Evolutionary conservation across 2,329 filamentous ascomycete species (phyloP), one percentile per base, ranked within the genome.

Genomic region (Tolypocladium ovalisporum): DNA sequence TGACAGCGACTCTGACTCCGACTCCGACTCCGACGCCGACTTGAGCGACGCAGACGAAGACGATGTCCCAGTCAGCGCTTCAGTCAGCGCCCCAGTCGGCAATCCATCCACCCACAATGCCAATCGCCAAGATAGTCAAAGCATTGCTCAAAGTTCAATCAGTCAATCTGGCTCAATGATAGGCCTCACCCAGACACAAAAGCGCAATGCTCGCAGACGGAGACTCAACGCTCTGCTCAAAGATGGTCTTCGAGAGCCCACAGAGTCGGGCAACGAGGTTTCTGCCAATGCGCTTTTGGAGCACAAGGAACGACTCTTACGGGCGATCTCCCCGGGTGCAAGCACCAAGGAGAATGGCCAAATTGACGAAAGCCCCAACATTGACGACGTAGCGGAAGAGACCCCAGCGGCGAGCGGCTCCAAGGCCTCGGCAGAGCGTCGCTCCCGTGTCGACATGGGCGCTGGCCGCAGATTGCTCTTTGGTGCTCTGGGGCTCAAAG

Each of bases 401-500:
- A 42, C 55, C 2, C 29, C 56, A 9, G 22, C 32, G 15, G 54
- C 47, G 4, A 54, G 42, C 24, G 34, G 22, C 36, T n/a, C 40
- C 17, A 9, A 40, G 29, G 57, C 51, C 27, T 22, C 55, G 10
- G 53, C 24, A 35, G 22, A 37, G 42, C 42, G 34, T 17, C 55
- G 52, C 15, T 36, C 36, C 15, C 68, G 55, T 22, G 59, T 74
- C 10, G 71, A 81, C 57, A 60, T 90, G 35, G 80, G 78, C 19
- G 85, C 86, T 55, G 83, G 85, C 2, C 79, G 83, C 56, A 81
- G 89, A 62, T 75, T 92, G 57, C 69, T 93, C 0, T 89, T 91
- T 64, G 85, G 85, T 10, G 86, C 88, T 8, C 75, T 93, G 4
- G 89, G 88, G 4, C 70, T 90, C 12, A 83, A 83, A 56, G 80